Conservation (phyloP, 352 stramenopile genomes). For the Plasmopara halstedii region DNA sequence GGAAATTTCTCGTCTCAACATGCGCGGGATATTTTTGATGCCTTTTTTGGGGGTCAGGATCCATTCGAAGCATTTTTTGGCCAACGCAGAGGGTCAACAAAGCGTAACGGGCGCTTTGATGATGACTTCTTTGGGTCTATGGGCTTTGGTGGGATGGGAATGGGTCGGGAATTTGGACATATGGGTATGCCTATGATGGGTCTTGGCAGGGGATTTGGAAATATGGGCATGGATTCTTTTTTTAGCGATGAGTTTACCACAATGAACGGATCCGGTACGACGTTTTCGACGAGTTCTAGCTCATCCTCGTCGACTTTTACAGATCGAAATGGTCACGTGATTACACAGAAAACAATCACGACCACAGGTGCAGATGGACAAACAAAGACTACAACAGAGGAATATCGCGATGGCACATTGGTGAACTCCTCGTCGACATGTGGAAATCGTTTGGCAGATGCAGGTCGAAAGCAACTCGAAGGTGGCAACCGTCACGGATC, state of each 20-base stretch:
- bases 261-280: constrained; percentile 4
- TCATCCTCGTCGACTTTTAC: constrained; percentile 63
- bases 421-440: constrained; percentile 35
- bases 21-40: constrained; percentile 62
- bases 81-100: constrained; percentile 10
- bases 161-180: constrained; percentile 28
- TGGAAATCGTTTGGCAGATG: constrained; percentile 35
- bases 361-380: constrained; percentile 42
- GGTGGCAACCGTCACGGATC: constrained; percentile 13
- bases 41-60: constrained; percentile 53
- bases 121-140: constrained; percentile 30
- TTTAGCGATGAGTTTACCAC: constrained; percentile 29
- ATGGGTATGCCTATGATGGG: constrained; percentile 24
- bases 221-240: constrained; percentile 41
- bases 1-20: constrained; percentile 41
- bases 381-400: constrained; percentile 54
- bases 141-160: constrained; percentile 25
- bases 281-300: constrained; percentile 37
- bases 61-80: constrained; percentile 56
- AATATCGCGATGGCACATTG: constrained; percentile 62
- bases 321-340: constrained; percentile 55
- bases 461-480: constrained; percentile 60
- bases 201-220: constrained; percentile 31
- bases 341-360: constrained; percentile 74
- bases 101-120: constrained; percentile 8